Evolutionary conservation across 2,329 filamentous ascomycete genomes (phyloP).

Genomic region (Paramyrothecium sp.): DNA sequence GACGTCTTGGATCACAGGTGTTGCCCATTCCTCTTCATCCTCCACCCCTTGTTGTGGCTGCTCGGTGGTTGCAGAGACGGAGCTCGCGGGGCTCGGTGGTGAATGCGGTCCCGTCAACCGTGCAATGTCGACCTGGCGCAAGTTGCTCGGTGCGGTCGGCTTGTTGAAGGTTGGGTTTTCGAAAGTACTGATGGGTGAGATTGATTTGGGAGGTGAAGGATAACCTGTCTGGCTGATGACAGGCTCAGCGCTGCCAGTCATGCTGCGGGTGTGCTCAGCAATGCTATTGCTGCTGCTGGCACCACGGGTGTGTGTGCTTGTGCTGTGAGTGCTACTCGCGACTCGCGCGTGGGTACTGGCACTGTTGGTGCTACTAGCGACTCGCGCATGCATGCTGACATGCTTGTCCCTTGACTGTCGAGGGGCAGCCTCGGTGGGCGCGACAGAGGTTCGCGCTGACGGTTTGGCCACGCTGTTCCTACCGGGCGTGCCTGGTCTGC

Average conservation of each 20-base stretch:
- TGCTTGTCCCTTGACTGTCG: neutral
- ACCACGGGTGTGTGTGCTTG: neutral
- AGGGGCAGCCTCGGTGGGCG: slow-evolving; percentile 16
- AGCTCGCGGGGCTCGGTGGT: slow-evolving; percentile 42
- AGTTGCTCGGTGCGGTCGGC: slow-evolving; percentile 18
- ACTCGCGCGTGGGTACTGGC: neutral
- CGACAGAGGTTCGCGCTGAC: slow-evolving; percentile 41
- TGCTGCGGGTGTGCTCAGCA: neutral
- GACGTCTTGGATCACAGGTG: slow-evolving; percentile 46
- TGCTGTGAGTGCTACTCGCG: neutral
- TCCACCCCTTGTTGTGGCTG: neutral
- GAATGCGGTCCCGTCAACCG: slow-evolving; percentile 8
- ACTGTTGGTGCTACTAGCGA: neutral
- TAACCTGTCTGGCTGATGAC: neutral
- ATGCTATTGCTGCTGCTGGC: neutral
- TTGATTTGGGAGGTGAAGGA: slow-evolving; percentile 4
- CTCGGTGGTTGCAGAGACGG: slow-evolving; percentile 23
- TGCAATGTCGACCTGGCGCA: slow-evolving; percentile 20
- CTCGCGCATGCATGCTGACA: neutral
- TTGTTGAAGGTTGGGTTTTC: slow-evolving; percentile 13
- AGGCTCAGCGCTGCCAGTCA: slow-evolving; percentile 2
- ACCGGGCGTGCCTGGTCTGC: slow-evolving; percentile 19
- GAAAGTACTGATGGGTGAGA: slow-evolving; percentile 17
- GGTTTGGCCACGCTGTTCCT: neutral
- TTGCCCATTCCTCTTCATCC: slow-evolving; percentile 36